phyloP scores from a whole-genome alignment of 768 basidiomycete species.

The Trametes maxima region DNA sequence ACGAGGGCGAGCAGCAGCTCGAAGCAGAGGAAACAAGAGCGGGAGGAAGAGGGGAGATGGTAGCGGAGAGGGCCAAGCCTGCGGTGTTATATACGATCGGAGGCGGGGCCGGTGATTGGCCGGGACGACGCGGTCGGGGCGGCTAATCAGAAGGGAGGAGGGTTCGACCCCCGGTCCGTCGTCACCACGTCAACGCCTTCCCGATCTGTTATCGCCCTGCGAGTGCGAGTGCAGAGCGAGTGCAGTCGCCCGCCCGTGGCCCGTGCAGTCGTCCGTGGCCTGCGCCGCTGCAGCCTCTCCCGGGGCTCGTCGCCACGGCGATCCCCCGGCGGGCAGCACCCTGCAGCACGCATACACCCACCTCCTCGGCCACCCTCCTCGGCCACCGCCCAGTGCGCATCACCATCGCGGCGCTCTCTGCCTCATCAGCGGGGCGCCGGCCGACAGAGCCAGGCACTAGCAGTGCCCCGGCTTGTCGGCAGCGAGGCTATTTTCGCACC shows the following conservation, averaged over 20 bases:
- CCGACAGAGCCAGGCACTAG: constrained; percentile 10
- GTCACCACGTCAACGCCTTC: constrained; percentile 18
- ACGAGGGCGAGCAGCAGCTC: constrained; percentile 24
- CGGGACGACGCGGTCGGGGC: background rate
- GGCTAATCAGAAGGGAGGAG: constrained; percentile 13
- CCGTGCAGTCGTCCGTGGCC: too few species aligned
- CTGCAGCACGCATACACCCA: background rate
- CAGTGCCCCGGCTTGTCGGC: background rate
- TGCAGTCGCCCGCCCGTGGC: too few species aligned
- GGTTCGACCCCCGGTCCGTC: background rate
- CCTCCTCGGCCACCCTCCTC: background rate
- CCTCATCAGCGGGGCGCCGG: too few species aligned
- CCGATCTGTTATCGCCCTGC: constrained; percentile 13
- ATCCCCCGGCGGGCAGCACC: background rate
- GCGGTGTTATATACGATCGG: constrained; percentile 19
- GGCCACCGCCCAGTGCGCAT: too few species aligned
- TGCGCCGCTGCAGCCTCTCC: background rate
- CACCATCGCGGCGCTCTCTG: too few species aligned
- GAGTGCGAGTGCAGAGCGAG: too few species aligned
- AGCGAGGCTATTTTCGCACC: constrained; percentile 5
- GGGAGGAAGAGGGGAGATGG: constrained; percentile 25
- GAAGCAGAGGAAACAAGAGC: constrained; percentile 30
- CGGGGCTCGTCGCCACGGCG: constrained; percentile 19
- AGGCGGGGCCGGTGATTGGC: constrained; percentile 13
- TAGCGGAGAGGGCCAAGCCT: constrained; percentile 14